A percentile compares a stretch with the other conserved stretches of the same genome.
Conservation (phyloP, 768 basidiomycete species). For the Kwoniella newhampshirensis region DNA sequence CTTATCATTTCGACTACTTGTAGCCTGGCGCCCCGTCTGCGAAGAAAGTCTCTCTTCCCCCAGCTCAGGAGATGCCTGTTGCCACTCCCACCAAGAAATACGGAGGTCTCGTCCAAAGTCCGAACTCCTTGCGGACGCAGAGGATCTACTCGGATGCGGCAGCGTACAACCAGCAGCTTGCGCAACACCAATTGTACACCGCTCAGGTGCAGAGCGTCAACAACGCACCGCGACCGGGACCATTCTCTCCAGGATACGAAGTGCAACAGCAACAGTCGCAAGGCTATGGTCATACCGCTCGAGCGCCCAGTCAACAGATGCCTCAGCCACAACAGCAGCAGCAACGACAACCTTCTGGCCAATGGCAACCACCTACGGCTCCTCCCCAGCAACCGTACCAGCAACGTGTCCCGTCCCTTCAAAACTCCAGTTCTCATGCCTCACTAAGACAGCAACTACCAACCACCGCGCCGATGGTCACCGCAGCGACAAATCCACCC, state of each 20-base stretch:
- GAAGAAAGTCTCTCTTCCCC: conserved; percentile 15
- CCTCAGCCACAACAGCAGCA: conserved; percentile 46
- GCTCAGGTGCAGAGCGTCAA: conserved; percentile 73
- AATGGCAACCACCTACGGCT: conserved; percentile 30
- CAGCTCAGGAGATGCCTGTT: background rate
- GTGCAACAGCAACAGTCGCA: conserved; percentile 56
- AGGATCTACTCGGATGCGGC: conserved; percentile 89
- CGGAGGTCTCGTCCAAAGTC: conserved; percentile 84
- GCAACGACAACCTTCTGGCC: conserved; percentile 47
- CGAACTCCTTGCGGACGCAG: conserved; percentile 70
- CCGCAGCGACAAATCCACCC: conserved; percentile 58
- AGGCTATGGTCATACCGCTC: conserved; percentile 34
- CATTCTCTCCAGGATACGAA: conserved; percentile 29
- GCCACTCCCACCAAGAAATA: conserved; percentile 56
- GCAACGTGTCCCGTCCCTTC: conserved; percentile 44
- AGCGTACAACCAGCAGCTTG: conserved; percentile 88
- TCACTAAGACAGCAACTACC: conserved; percentile 13
- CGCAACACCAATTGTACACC: conserved; percentile 89
- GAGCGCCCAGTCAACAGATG: conserved; percentile 31
- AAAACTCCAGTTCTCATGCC: conserved; percentile 29
- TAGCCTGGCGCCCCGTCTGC: conserved; percentile 10
- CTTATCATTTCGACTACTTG: conserved; percentile 9
- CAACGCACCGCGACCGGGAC: conserved; percentile 39
- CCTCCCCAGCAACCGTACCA: conserved; percentile 34
- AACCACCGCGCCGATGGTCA: conserved; percentile 21